Conservation (phyloP, 2,329 filamentous ascomycete genomes). For the Cladophialophora chaetospira region DNA sequence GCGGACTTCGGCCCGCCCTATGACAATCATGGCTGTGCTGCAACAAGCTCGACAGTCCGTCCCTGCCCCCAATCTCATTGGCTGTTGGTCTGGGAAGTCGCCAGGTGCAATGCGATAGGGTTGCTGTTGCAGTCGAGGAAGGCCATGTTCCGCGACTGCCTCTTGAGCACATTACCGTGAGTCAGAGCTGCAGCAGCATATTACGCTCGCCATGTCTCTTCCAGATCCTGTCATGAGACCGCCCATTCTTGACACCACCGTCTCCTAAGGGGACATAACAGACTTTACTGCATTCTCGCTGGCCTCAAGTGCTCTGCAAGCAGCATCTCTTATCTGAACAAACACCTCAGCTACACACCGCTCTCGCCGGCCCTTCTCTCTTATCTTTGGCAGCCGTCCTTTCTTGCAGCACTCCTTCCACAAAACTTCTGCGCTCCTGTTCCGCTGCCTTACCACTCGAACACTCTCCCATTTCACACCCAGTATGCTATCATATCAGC, state of each 20-base stretch:
- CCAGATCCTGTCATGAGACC: constrained; percentile 5
- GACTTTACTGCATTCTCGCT: neutral
- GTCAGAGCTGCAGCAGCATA: constrained; percentile 1
- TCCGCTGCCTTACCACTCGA: too few species aligned
- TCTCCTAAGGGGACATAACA: neutral
- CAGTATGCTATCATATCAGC: constrained; percentile 20
- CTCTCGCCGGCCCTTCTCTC: neutral
- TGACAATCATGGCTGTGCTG: neutral
- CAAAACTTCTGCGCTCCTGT: neutral
- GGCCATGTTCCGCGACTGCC: neutral
- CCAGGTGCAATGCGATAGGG: constrained; percentile 1
- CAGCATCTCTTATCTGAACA: neutral
- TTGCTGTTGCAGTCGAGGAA: neutral
- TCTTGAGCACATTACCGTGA: constrained; percentile 8
- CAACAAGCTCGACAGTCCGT: constrained; percentile 14
- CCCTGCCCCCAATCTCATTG: neutral
- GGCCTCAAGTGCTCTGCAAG: neutral
- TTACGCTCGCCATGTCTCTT: neutral
- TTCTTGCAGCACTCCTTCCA: neutral
- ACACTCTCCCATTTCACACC: neutral
- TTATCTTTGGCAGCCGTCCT: neutral
- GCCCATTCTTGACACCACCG: neutral
- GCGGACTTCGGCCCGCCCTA: neutral
- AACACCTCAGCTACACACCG: constrained; percentile 8
- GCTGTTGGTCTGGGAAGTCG: neutral